Percentiles rank a stretch among this genome's conserved stretches.
Conservation (phyloP, 768 basidiomycete species). For the Suillus lakei region DNA sequence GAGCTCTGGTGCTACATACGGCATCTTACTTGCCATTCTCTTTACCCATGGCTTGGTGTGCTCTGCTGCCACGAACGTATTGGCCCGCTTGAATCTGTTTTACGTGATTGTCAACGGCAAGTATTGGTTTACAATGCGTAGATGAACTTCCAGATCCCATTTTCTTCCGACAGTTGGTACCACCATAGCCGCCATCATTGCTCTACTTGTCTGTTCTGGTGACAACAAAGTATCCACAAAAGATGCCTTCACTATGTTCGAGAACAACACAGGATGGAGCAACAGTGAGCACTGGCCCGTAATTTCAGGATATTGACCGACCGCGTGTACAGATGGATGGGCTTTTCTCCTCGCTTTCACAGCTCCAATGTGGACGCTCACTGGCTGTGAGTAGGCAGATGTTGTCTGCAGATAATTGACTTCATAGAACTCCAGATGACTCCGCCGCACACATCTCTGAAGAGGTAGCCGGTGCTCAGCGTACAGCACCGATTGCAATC, state of each 20-base stretch:
- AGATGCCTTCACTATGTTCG: constrained; percentile 70
- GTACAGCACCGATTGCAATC: constrained; percentile 72
- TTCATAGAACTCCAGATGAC: constrained; percentile 52
- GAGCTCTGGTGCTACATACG: constrained; percentile 66
- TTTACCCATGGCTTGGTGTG: constrained; percentile 73
- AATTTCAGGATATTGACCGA: constrained; percentile 3
- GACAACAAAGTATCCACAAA: constrained; percentile 64
- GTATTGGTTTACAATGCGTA: constrained; percentile 19
- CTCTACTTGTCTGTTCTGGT: constrained; percentile 61
- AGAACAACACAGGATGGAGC: constrained; percentile 73
- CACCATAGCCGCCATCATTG: constrained; percentile 63
- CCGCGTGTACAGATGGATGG: constrained; percentile 59
- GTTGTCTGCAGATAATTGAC: neutral
- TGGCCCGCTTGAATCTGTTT: constrained; percentile 72
- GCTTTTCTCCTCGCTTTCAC: constrained; percentile 76
- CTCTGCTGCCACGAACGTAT: constrained; percentile 66
- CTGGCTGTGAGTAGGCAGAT: constrained; percentile 58
- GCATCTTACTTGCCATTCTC: constrained; percentile 66
- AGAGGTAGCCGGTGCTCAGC: constrained; percentile 67
- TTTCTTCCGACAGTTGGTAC: constrained; percentile 54
- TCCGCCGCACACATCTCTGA: constrained; percentile 80
- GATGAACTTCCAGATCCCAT: constrained; percentile 8
- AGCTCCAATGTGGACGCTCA: constrained; percentile 80
- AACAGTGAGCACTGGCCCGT: constrained; percentile 47
- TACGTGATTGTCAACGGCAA: constrained; percentile 70